Base-by-base conservation (phyloP, 2,329 filamentous ascomycete genomes). In the Cercospora zeae-maydis region DNA sequence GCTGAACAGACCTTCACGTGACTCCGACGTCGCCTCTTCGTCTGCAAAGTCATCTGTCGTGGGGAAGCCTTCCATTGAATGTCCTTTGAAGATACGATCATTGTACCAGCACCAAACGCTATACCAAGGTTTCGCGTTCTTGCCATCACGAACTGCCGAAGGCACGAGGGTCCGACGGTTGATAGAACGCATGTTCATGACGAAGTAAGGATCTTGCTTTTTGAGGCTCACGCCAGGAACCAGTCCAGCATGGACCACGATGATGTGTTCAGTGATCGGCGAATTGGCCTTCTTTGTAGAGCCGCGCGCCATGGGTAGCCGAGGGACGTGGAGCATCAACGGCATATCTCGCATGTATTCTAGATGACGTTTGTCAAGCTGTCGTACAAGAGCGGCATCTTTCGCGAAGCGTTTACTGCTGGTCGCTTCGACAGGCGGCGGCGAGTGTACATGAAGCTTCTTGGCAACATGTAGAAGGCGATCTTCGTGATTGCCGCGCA, bases 401-500 rank as follows among this genome's bases (percentile, higher is more conserved):
- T 74, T 74, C 33, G 63, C 37, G 47, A 55, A 65, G 19, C 67
- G 69, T 66, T 69, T 68, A 54, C 66, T 71, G 34, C 66, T 67
- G 30, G 45, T 53, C 4, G 60, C 33, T 45, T 62, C 63, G 30
- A 47, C 57, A 10, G 60, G 37, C 14, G 47, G 52, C 16, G 61
- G n/a, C 13, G 8, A 24, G 4, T 55, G 51, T 47, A 55, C 52
- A 24, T 47, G 56, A 11, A 63, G 58, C 27, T 59, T 61, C 34
- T 71, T 67, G 1, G 73, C 71, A 3, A 67, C 61, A 8, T 88
- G 82, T n/a, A 98, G 82, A 19, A 97, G 82, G 21, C 87, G 84
- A 75, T 98, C 93, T 75, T 99, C 95, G 78, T 96, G 91, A 77
- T 97, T 97, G 16, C 95, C 95, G 56, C 93, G 88, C 8, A 98